Percentiles rank a stretch among this genome's conserved stretches.
Conservation (phyloP, 345 rosid genomes). For the Firmiana major region DNA sequence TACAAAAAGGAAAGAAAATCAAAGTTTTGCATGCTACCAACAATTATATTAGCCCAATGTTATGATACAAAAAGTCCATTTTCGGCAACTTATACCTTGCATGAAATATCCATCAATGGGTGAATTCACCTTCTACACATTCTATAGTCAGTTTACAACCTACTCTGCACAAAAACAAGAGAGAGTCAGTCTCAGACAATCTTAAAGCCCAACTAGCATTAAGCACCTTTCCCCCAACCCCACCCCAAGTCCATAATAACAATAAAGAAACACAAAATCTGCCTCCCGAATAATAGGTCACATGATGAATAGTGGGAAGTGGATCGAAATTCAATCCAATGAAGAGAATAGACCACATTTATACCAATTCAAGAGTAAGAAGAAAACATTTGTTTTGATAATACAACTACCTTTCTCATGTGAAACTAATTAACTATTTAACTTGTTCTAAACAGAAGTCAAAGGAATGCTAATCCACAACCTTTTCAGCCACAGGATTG, state of each 20-base stretch:
- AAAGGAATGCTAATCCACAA: background rate
- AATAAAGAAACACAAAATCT: background rate
- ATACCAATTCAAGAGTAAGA: background rate
- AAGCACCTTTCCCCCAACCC: background rate
- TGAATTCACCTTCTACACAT: constrained; percentile 35
- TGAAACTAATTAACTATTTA: background rate
- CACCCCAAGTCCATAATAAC: background rate
- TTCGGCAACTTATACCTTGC: constrained; percentile 27
- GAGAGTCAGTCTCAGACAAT: background rate
- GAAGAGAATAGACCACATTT: background rate
- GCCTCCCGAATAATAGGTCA: background rate
- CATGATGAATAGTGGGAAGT: background rate
- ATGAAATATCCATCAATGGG: constrained; percentile 25
- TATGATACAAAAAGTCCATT: constrained; percentile 42
- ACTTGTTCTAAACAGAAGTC: background rate
- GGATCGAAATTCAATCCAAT: background rate
- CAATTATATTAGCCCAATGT: constrained; percentile 27
- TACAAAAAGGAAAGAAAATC: constrained; percentile 2
- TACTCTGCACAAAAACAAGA: constrained; percentile 35
- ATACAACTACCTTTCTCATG: background rate
- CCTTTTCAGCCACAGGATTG: background rate
- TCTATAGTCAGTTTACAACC: constrained; percentile 33
- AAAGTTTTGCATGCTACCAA: constrained; percentile 20
- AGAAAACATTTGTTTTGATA: background rate
- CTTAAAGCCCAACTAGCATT: background rate